phyloP scores from a whole-genome alignment of 331 rosid genomes.

The Stylosanthes scabra region DNA sequence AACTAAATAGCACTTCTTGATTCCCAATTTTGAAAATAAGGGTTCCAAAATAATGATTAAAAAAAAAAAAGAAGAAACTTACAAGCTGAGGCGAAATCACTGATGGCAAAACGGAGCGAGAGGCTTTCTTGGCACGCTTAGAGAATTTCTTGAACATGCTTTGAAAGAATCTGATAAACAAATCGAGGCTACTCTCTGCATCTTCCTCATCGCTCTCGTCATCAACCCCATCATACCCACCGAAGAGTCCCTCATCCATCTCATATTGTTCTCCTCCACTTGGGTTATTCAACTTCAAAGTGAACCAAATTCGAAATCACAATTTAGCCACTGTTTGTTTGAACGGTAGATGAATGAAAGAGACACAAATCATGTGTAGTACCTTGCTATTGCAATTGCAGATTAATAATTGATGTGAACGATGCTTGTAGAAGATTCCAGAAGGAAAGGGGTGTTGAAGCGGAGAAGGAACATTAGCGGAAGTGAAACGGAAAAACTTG shows the following conservation, averaged over 20 bases:
- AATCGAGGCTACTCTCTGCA: constrained; percentile 69
- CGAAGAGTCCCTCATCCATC: constrained; percentile 51
- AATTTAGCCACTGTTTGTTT: constrained; percentile 5
- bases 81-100: constrained; percentile 71
- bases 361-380: constrained; percentile 9
- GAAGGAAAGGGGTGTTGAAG: constrained; percentile 22
- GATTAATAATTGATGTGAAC: constrained; percentile 33
- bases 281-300: constrained; percentile 54
- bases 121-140: constrained; percentile 72
- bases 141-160: constrained; percentile 73
- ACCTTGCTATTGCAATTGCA: constrained; percentile 59
- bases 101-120: constrained; percentile 71
- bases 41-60: constrained; percentile 8
- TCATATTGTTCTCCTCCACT: constrained; percentile 49
- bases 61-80: constrained; percentile 27
- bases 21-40: constrained; percentile 2
- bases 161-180: constrained; percentile 67
- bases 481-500: constrained; percentile 24
- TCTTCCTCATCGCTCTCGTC: constrained; percentile 69
- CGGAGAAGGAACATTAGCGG: constrained; percentile 31
- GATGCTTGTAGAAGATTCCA: constrained; percentile 29
- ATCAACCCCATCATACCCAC: constrained; percentile 52
- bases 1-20: background rate
- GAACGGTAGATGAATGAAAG: background rate
- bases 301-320: constrained; percentile 7